Base-by-base conservation (phyloP, 2,329 filamentous ascomycete species). In the Endoconidiophora polonica region DNA sequence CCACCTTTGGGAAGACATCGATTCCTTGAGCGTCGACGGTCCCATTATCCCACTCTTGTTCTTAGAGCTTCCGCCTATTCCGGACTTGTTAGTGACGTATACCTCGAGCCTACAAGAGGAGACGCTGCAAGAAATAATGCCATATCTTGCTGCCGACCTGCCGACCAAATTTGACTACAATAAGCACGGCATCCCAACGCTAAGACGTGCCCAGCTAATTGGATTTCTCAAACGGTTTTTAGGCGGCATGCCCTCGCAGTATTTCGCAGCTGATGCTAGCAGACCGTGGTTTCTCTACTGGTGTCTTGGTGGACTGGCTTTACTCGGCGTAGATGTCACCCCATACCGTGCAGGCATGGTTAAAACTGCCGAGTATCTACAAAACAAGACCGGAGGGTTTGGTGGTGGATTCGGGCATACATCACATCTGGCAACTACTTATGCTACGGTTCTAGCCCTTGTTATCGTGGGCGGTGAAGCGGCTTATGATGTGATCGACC, bases 221-320 rank as follows among this genome's bases (percentile, higher is more conserved):
- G 64, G 61, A 33, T 88, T 86, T 60, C 65, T 88, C 46, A 70
- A 72, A 56, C 71, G 69, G 56, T 69, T 68, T 56, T 65, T 82
- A 29, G 68, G 68, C 22, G 69, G 68, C 45, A 77, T 93, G 54
- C 86, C 90, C 0, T 67, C 74, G 5, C 69, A 68, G 3, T 94
- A 83, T 64, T 78, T 81, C 48, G 73, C 72, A 45, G 76, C 87
- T 57, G 91, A 98, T 68, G 82, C 91, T 29, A 88, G 84, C 61
- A 73, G 90, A 50, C 88, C 91, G 7, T 98, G 91, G 91, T 76
- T 94, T 59, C 73, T 94, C 56, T 96, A 95, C 67, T 98, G 91
- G 91, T 83, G 77, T 48, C 69, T 96, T 49, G 77, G 81, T 33
- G 86, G 77, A 2, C 69, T 98, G 56, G 70, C 74, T 23, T 70